These are phyloP conservation scores for Apiospora hydei DNA, from an alignment of 2,329 filamentous ascomycete species.

Conservation along the genomic window DNA sequence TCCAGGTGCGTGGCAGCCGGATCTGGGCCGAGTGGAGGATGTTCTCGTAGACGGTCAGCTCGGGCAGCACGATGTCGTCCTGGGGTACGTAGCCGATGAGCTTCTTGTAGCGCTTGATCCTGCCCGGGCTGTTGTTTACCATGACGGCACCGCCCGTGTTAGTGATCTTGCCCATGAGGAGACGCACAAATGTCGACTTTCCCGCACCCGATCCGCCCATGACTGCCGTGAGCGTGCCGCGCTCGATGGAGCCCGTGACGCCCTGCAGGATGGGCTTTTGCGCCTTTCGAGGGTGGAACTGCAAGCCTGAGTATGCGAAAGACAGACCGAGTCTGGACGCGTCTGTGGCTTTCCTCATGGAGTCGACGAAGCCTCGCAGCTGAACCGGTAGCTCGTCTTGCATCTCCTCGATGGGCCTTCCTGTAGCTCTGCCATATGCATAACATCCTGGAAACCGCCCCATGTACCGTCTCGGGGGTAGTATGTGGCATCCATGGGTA, in stretches of 20 bases:
- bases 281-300: constrained; percentile 54
- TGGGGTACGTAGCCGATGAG: constrained; percentile 69
- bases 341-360: constrained; percentile 59
- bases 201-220: constrained; percentile 68
- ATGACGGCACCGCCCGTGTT: constrained; percentile 59
- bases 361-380: constrained; percentile 58
- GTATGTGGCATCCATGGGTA: constrained; percentile 43
- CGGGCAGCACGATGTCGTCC: constrained; percentile 65
- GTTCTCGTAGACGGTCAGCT: constrained; percentile 68
- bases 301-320: constrained; percentile 59
- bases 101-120: constrained; percentile 62
- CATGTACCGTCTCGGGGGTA: constrained; percentile 38
- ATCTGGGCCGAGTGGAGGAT: constrained; percentile 65
- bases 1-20: constrained; percentile 60
- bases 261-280: constrained; percentile 57
- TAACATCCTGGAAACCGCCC: constrained; percentile 47
- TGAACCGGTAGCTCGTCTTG: constrained; percentile 46
- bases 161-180: constrained; percentile 65
- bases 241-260: constrained; percentile 61
- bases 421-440: constrained; percentile 41
- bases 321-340: constrained; percentile 59
- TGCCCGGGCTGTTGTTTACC: constrained; percentile 58
- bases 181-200: constrained; percentile 66
- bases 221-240: constrained; percentile 63
- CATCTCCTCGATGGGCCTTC: constrained; percentile 37